These are phyloP conservation scores for Prunus yedoensis DNA, from an alignment of 331 rosid species.

Conservation along the genomic window DNA sequence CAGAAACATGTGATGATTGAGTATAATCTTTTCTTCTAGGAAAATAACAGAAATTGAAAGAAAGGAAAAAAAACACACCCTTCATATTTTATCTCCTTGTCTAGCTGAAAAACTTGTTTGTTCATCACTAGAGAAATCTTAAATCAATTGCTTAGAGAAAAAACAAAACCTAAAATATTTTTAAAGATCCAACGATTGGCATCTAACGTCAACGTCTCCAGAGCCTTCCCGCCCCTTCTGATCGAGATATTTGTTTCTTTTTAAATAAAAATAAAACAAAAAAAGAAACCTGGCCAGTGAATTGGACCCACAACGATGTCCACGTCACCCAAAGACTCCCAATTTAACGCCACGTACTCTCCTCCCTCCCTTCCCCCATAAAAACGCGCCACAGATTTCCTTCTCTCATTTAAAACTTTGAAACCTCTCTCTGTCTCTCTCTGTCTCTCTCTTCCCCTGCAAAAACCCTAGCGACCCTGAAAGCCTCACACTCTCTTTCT, in stretches of 20 bases:
- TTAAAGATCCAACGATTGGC: neutral
- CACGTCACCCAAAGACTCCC: neutral
- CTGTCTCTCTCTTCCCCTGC: slow-evolving; percentile 11
- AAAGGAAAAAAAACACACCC: too few species aligned
- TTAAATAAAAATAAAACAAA: neutral
- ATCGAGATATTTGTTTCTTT: neutral
- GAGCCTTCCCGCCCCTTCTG: slow-evolving; percentile 2
- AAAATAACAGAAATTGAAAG: too few species aligned
- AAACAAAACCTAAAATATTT: too few species aligned
- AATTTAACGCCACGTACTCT: slow-evolving; percentile 21
- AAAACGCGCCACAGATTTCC: slow-evolving; percentile 30
- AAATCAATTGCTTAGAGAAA: too few species aligned
- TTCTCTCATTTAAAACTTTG: slow-evolving; percentile 13
- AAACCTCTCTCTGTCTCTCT: neutral
- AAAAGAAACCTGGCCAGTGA: neutral
- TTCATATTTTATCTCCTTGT: too few species aligned
- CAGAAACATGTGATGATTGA: too few species aligned
- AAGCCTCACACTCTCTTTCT: neutral
- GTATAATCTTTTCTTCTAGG: too few species aligned
- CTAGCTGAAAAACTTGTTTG: too few species aligned
- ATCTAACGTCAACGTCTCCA: slow-evolving; percentile 3
- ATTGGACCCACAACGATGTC: slow-evolving; percentile 5
- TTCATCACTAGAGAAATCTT: too few species aligned
- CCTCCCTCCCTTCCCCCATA: neutral
- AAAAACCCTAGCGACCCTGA: slow-evolving; percentile 20